phyloP scores from a whole-genome alignment of 352 stramenopile species.

The Thalassiosira hispida region DNA sequence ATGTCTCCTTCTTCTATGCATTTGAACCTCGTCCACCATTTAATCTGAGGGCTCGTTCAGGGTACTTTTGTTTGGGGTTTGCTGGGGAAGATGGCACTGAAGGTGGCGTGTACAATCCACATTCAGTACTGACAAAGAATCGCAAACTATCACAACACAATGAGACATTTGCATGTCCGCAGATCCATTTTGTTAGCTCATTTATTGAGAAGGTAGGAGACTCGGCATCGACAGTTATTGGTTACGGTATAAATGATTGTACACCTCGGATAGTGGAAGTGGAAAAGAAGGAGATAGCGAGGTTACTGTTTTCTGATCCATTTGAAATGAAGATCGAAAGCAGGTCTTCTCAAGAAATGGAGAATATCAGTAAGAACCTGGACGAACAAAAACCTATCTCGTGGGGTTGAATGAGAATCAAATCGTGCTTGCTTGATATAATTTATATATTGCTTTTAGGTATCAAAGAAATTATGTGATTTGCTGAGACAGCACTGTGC shows the following conservation, averaged over 20 bases:
- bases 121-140: slow-evolving; percentile 13
- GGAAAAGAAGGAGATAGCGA: slow-evolving; percentile 35
- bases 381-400: too few relatives aligned
- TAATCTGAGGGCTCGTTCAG: slow-evolving; percentile 32
- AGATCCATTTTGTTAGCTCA: slow-evolving; percentile 59
- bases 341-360: not conserved
- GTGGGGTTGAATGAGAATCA: too few relatives aligned
- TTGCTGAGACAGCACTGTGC: slow-evolving; percentile 30
- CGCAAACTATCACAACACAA: slow-evolving; percentile 16
- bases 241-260: slow-evolving; percentile 64
- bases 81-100: not conserved
- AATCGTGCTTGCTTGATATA: too few relatives aligned
- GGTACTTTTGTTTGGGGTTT: slow-evolving; percentile 63
- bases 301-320: slow-evolving; percentile 23
- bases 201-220: slow-evolving; percentile 40
- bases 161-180: slow-evolving; percentile 36
- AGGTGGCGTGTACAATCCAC: slow-evolving; percentile 8
- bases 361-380: too few relatives aligned
- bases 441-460: too few relatives aligned
- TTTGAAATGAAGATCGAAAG: slow-evolving; percentile 15
- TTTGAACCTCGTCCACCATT: slow-evolving; percentile 33
- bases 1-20: slow-evolving; percentile 26
- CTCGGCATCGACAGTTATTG: slow-evolving; percentile 26
- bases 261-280: slow-evolving; percentile 45
- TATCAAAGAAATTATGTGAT: not conserved